phyloP scores from a whole-genome alignment of 176 grass and related monocot genomes.

The Carex myosuroides region DNA sequence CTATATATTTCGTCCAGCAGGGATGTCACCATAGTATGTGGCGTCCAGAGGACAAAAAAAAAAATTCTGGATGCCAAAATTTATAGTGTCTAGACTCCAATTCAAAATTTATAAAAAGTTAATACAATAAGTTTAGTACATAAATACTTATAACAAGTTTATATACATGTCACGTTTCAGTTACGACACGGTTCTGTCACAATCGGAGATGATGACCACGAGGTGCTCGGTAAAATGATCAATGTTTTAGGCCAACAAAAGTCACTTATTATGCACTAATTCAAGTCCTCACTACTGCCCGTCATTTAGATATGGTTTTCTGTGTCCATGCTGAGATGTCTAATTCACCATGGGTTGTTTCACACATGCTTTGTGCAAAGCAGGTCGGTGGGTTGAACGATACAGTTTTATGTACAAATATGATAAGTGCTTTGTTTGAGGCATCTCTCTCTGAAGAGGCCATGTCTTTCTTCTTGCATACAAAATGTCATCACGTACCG shows the following conservation, averaged over 20 bases:
- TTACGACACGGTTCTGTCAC: too few species aligned
- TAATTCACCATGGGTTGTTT: constrained; percentile 52
- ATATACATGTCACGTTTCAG: too few species aligned
- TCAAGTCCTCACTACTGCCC: constrained; percentile 52
- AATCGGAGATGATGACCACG: constrained; percentile 67
- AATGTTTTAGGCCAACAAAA: constrained; percentile 63
- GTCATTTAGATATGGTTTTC: constrained; percentile 63
- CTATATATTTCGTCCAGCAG: too few species aligned
- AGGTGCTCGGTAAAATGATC: constrained; percentile 79
- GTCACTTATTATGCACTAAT: constrained; percentile 72
- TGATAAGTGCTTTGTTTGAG: constrained; percentile 91
- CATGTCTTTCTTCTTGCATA: constrained; percentile 68
- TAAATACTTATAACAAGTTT: too few species aligned
- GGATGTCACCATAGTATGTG: too few species aligned
- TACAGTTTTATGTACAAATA: constrained; percentile 75
- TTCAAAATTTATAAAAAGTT: too few species aligned
- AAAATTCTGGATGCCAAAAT: too few species aligned
- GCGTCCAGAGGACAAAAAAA: too few species aligned
- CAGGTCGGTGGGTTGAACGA: constrained; percentile 49
- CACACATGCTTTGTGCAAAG: constrained; percentile 55
- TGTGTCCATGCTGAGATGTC: constrained; percentile 81
- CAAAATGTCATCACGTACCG: constrained; percentile 83
- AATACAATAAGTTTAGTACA: too few species aligned
- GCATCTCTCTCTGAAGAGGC: constrained; percentile 88
- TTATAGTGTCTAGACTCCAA: too few species aligned